A percentile compares a stretch with the other conserved stretches of the same genome.
phyloP scores from a whole-genome alignment of 371 early-diverging fungal species.

The Lichtheimia ramosa region DNA sequence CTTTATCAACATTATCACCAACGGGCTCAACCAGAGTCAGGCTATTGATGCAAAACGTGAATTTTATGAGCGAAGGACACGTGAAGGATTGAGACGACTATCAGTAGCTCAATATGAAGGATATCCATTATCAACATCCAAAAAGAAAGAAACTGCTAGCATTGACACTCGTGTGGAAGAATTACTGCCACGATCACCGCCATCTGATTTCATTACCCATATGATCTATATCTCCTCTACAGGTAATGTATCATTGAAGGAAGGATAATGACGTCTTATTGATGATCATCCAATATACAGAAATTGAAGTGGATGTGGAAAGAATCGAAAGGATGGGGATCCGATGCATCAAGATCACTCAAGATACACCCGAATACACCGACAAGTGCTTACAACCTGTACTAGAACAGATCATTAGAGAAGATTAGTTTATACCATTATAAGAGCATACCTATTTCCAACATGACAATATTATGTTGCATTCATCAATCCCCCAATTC shows the following conservation, averaged over 20 bases:
- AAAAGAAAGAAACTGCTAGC: neutral
- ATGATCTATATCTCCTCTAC: slow-evolving; percentile 44
- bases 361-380: neutral
- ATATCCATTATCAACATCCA: neutral
- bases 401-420: neutral
- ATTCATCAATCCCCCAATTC: neutral
- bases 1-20: slow-evolving; percentile 67
- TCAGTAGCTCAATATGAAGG: neutral
- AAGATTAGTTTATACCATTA: neutral
- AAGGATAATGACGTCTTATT: neutral
- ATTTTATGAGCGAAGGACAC: neutral
- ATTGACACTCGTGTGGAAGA: neutral
- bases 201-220: slow-evolving; percentile 61
- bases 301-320: slow-evolving; percentile 50
- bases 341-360: slow-evolving; percentile 33
- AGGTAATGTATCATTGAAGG: slow-evolving; percentile 23
- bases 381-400: neutral
- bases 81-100: neutral
- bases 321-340: slow-evolving; percentile 58
- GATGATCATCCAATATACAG: slow-evolving; percentile 14
- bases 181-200: slow-evolving; percentile 27
- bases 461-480: neutral
- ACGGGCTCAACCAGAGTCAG: slow-evolving; percentile 58
- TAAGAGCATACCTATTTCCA: neutral
- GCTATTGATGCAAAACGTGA: slow-evolving; percentile 25